These are phyloP conservation scores for Citrus medica DNA, from an alignment of 345 rosid species.

Conservation along the genomic window DNA sequence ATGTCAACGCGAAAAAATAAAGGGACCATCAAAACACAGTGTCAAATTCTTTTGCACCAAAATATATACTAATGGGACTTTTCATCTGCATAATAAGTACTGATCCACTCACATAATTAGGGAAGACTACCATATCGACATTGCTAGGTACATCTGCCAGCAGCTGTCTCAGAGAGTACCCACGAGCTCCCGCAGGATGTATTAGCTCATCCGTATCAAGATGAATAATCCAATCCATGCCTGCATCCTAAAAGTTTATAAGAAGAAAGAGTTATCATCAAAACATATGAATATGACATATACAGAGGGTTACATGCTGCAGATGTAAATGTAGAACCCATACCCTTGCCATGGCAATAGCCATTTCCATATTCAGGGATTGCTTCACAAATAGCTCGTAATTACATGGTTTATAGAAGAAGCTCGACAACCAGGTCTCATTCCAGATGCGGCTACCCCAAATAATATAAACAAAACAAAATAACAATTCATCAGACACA, in stretches of 20 bases:
- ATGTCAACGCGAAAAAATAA: neutral
- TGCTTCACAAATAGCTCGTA: slow-evolving; percentile 96
- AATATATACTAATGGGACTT: neutral
- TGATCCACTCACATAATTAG: slow-evolving; percentile 79
- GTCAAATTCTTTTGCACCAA: neutral
- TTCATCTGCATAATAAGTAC: neutral
- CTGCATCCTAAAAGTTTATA: slow-evolving; percentile 51
- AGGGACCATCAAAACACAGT: neutral
- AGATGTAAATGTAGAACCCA: slow-evolving; percentile 23
- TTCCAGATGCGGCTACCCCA: slow-evolving; percentile 88
- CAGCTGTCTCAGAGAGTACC: slow-evolving; percentile 76
- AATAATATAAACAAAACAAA: slow-evolving; percentile 5
- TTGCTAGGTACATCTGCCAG: slow-evolving; percentile 61
- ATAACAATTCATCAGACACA: slow-evolving; percentile 10
- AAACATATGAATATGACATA: neutral
- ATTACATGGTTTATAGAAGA: slow-evolving; percentile 95
- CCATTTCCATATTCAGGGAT: slow-evolving; percentile 98
- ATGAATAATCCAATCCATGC: slow-evolving; percentile 92
- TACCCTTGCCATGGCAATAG: slow-evolving; percentile 95
- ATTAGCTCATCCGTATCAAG: slow-evolving; percentile 93
- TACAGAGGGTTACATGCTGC: neutral
- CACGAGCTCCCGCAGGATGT: slow-evolving; percentile 74
- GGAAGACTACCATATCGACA: slow-evolving; percentile 75
- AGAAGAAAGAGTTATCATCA: slow-evolving; percentile 10
- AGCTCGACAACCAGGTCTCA: slow-evolving; percentile 89